phyloP scores from a whole-genome alignment of 2,329 filamentous ascomycete genomes.

The Mycosphaerella sp. region DNA sequence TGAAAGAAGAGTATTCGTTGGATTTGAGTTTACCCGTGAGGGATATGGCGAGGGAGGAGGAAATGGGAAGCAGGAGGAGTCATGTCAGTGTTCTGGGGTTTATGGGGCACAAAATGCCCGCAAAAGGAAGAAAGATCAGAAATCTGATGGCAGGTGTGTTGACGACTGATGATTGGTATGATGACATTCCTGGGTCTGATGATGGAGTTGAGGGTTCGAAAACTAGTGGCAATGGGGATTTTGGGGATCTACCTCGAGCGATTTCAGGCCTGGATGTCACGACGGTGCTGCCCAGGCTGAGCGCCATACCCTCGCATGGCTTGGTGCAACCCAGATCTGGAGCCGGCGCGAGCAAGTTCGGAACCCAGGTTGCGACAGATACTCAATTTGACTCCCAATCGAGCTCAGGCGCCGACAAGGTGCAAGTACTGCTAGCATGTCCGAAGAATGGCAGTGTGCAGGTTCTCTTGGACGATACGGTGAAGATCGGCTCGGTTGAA shows the following conservation, averaged over 20 bases:
- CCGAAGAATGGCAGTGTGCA: conserved; percentile 19
- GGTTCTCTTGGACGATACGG: conserved; percentile 30
- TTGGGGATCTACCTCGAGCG: conserved; percentile 55
- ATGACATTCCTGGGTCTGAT: conserved; percentile 9
- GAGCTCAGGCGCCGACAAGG: conserved; percentile 7
- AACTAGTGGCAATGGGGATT: conserved; percentile 3
- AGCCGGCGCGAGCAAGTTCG: conserved; percentile 26
- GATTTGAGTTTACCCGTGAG: conserved; percentile 7
- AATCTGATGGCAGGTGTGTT: not conserved
- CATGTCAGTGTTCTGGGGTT: conserved; percentile 23
- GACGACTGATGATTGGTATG: conserved; percentile 27
- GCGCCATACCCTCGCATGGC: conserved; percentile 47
- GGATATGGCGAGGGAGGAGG: conserved; percentile 2
- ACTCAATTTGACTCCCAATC: conserved; percentile 23
- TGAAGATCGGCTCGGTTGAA: conserved; percentile 26
- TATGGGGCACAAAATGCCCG: conserved; percentile 22
- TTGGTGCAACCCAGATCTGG: conserved; percentile 22
- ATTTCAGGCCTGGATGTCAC: conserved; percentile 72
- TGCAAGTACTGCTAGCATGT: conserved; percentile 24
- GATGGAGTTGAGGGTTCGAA: conserved; percentile 38
- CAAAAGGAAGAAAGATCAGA: conserved; percentile 25
- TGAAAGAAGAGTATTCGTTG: conserved; percentile 11
- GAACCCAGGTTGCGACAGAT: conserved; percentile 25
- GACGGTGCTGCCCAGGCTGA: conserved; percentile 65
- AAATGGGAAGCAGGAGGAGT: conserved; percentile 2